phyloP scores from a whole-genome alignment of 78 protist species.

The Creolimax fragrantissima region DNA sequence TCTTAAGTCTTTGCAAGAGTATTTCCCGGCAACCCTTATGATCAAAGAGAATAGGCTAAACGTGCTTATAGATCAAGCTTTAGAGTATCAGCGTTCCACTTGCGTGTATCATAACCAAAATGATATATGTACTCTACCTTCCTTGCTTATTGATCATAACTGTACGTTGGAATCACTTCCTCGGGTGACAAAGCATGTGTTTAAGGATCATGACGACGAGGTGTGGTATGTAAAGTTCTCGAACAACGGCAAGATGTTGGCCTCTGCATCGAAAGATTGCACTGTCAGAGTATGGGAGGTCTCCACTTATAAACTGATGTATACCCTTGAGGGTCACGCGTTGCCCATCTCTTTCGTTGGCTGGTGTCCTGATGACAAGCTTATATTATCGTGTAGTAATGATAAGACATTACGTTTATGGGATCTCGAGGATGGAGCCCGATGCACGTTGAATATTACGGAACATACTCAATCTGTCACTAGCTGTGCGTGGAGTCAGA shows the following conservation, averaged over 20 bases:
- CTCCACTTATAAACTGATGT: not conserved
- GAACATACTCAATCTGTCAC: slow-evolving; percentile 56
- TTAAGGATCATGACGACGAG: slow-evolving; percentile 67
- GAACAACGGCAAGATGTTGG: slow-evolving; percentile 50
- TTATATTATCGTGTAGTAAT: slow-evolving; percentile 27
- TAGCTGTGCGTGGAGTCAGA: slow-evolving; percentile 62
- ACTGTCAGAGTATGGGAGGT: slow-evolving; percentile 56
- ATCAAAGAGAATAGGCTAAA: slow-evolving; percentile 55
- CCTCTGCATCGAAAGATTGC: slow-evolving; percentile 62
- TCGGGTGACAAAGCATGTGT: not conserved
- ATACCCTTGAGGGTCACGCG: not conserved
- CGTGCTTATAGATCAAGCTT: slow-evolving; percentile 53
- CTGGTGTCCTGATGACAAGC: slow-evolving; percentile 24
- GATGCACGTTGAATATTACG: not conserved
- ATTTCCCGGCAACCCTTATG: slow-evolving; percentile 45
- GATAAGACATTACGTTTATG: slow-evolving; percentile 31
- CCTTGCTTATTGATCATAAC: slow-evolving; percentile 48
- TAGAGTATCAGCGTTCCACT: slow-evolving; percentile 24
- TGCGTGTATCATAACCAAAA: slow-evolving; percentile 55
- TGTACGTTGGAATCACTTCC: slow-evolving; percentile 28
- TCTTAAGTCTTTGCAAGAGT: slow-evolving; percentile 6
- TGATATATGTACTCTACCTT: not conserved
- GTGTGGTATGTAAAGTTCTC: slow-evolving; percentile 64
- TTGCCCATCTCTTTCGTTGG: not conserved
- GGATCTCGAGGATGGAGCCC: not conserved